Evolutionary conservation across 1,139 yeast genomes (phyloP).

Genomic region (Kazachstania sp.): DNA sequence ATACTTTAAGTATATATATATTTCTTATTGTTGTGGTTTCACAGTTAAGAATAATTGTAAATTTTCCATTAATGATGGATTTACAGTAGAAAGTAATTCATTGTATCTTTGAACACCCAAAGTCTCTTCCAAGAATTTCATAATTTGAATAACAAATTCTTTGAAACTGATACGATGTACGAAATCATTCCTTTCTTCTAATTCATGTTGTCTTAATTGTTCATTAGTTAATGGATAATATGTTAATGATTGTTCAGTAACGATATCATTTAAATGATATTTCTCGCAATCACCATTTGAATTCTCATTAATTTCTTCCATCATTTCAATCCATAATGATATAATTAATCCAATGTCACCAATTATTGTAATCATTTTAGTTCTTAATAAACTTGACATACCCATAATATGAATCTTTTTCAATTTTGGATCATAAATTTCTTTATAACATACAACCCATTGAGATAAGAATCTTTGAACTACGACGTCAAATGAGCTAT

Average conservation of each 20-base stretch:
- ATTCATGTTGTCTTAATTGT: slow-evolving; percentile 42
- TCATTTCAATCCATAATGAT: slow-evolving; percentile 47
- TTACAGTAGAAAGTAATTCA: slow-evolving; percentile 20
- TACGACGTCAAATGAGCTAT: slow-evolving; percentile 21
- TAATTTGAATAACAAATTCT: slow-evolving; percentile 28
- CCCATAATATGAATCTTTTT: slow-evolving; percentile 59
- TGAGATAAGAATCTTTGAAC: slow-evolving; percentile 27
- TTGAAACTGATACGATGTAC: slow-evolving; percentile 49
- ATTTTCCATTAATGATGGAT: slow-evolving; percentile 29
- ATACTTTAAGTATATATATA: not conserved
- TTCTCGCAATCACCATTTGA: slow-evolving; percentile 51
- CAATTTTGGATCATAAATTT: slow-evolving; percentile 49
- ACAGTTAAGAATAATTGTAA: slow-evolving; percentile 28
- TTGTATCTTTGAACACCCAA: slow-evolving; percentile 29
- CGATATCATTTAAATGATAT: slow-evolving; percentile 47
- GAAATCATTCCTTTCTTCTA: slow-evolving; percentile 46
- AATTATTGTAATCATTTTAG: slow-evolving; percentile 28
- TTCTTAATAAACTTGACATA: slow-evolving; percentile 38
- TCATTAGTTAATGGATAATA: slow-evolving; percentile 41
- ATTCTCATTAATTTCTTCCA: slow-evolving; percentile 68
- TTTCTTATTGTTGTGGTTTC: slow-evolving; percentile 6
- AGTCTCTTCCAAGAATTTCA: slow-evolving; percentile 27
- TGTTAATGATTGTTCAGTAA: slow-evolving; percentile 27
- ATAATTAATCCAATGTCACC: slow-evolving; percentile 37
- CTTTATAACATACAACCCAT: slow-evolving; percentile 31